Percentiles rank a stretch among this genome's conserved stretches.
These are phyloP conservation scores for Davidsoniella australis DNA, from an alignment of 2,329 filamentous ascomycete genomes.

Conservation along the genomic window DNA sequence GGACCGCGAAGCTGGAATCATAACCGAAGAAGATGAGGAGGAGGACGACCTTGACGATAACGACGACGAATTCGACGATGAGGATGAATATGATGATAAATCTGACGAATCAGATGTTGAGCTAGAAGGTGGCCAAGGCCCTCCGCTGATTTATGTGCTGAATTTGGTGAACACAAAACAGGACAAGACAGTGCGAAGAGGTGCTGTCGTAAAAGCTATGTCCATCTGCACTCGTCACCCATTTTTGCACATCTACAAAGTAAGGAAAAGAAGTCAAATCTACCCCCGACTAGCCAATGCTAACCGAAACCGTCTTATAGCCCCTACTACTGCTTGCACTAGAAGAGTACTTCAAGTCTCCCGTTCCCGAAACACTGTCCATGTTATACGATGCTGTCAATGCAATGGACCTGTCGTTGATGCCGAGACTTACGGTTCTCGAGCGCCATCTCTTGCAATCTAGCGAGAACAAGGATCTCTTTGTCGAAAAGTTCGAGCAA, in stretches of 20 bases:
- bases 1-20: slow-evolving; percentile 32
- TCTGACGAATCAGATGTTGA: slow-evolving; percentile 42
- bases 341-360: slow-evolving; percentile 92
- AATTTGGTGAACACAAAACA: slow-evolving; percentile 98
- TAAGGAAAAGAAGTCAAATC: slow-evolving; percentile 19
- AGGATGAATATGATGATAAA: slow-evolving; percentile 34
- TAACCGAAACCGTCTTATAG: slow-evolving; percentile 24
- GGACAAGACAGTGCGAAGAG: slow-evolving; percentile 81
- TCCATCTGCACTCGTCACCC: slow-evolving; percentile 95
- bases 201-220: slow-evolving; percentile 94
- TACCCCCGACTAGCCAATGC: slow-evolving; percentile 10
- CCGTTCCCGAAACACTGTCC: slow-evolving; percentile 71
- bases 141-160: slow-evolving; percentile 87
- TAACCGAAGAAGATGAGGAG: slow-evolving; percentile 27
- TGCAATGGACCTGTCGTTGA: slow-evolving; percentile 85
- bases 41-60: slow-evolving; percentile 32
- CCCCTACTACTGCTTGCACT: slow-evolving; percentile 77
- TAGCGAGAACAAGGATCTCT: slow-evolving; percentile 88
- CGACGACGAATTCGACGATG: slow-evolving; percentile 27
- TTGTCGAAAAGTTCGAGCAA: slow-evolving; percentile 91
- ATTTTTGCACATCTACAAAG: slow-evolving; percentile 97
- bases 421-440: slow-evolving; percentile 69
- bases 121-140: slow-evolving; percentile 59
- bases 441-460: slow-evolving; percentile 77
- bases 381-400: slow-evolving; percentile 87